These are phyloP conservation scores for Coemansia sp. DNA, from an alignment of 192 early-diverging fungal genomes.

Conservation along the genomic window DNA sequence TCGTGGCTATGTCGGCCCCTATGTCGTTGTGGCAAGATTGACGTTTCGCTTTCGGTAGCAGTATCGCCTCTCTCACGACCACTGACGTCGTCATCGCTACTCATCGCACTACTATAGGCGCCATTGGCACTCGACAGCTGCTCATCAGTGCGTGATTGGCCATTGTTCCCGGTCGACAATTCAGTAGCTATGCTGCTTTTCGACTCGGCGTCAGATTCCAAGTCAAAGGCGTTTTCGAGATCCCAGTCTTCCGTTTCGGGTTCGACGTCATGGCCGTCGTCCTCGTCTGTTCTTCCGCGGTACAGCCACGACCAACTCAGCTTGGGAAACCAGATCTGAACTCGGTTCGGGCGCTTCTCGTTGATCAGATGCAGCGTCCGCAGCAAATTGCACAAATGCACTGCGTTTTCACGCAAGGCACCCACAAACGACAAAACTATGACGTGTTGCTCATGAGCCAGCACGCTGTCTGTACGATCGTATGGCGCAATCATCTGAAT, in stretches of 20 bases:
- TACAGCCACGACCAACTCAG: slow-evolving; percentile 42
- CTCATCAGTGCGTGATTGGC: neutral
- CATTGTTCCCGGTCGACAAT: neutral
- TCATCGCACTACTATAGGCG: neutral
- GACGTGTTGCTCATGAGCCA: slow-evolving; percentile 27
- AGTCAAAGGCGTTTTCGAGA: slow-evolving; percentile 33
- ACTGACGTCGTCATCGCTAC: neutral
- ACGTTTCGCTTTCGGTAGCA: neutral
- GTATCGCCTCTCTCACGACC: neutral
- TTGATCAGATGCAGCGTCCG: slow-evolving; percentile 25
- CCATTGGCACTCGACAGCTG: neutral
- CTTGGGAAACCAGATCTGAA: slow-evolving; percentile 42
- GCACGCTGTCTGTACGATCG: slow-evolving; percentile 5
- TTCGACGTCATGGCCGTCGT: slow-evolving; percentile 19
- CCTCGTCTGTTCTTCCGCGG: slow-evolving; percentile 21
- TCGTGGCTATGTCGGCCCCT: neutral
- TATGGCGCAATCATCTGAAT: slow-evolving; percentile 37
- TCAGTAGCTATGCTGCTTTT: neutral
- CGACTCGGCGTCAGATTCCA: slow-evolving; percentile 6
- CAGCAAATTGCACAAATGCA: slow-evolving; percentile 21
- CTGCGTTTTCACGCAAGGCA: slow-evolving; percentile 38
- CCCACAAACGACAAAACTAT: slow-evolving; percentile 48
- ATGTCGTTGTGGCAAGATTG: neutral
- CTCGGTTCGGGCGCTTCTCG: slow-evolving; percentile 14
- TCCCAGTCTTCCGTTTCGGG: slow-evolving; percentile 23